Base-by-base conservation (phyloP, 2,329 filamentous ascomycete genomes). In the Pyrenochaeta sp. region DNA sequence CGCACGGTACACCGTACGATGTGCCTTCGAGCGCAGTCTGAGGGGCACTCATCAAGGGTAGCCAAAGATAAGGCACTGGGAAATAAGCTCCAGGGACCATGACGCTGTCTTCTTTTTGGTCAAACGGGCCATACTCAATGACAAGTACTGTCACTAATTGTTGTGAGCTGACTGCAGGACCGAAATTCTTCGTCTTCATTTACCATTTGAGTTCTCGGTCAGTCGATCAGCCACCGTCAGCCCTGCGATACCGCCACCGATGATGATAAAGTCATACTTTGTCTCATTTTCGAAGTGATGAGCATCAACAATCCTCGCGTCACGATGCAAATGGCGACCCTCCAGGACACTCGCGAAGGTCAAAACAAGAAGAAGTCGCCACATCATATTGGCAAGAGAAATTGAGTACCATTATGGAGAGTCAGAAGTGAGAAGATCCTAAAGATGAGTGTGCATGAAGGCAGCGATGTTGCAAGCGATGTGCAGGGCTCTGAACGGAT, bases 71-170 rank as follows among this genome's bases (percentile, higher is more conserved):
- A 7, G 60, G 56, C 4, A 63, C 54, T 5, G 66, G 63, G 14
- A 61, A 55, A 32, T 58, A 66, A 15, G 60, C 58, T 0, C 64
- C 64, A 6, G 68, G 66, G 14, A 69, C 48, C 40, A 67, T 58
- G 33, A 67, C 54, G 17, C 47, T 49, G 30, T 64, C 61, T 49
- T 69, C 64, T 15, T 44, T 37, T 35, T 65, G 37, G 43, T 70
- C 66, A 32, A 71, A 65, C 0, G 62, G 61, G 18, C 67, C 69
- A 32, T 55, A 64, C 42, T 72, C 69, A n/a, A 72, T 53, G 14
- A 72, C 68, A 2, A 72, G 56, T 1, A 71, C 67, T 11, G 54
- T 60, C 2, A 58, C 66, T 71, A 18, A 31, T 32, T 32, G 15
- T 2, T 18, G 15, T n/a, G 1, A 42, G 15, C 31, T 32, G 23